A percentile compares a stretch with the other conserved stretches of the same genome.
Conservation (phyloP, 176 grass and related monocot genomes). For the Elaeis guineensis region DNA sequence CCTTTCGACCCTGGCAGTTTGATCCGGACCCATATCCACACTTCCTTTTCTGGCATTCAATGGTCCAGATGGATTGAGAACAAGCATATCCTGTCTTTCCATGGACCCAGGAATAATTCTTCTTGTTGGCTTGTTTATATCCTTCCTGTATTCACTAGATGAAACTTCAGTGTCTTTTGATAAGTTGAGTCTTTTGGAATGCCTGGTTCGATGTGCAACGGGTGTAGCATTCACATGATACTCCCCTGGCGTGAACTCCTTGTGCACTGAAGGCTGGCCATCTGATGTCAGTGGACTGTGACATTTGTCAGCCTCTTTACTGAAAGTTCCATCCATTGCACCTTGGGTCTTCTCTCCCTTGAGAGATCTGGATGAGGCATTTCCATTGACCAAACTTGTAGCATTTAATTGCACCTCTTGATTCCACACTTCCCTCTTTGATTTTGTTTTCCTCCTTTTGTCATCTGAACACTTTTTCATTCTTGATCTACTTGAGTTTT, state of each 20-base stretch:
- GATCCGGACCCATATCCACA: too few relatives aligned
- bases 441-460: constrained; percentile 14
- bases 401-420: constrained; percentile 25
- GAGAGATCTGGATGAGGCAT: constrained; percentile 4
- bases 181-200: constrained; percentile 15
- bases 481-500: constrained; percentile 1
- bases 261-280: constrained; percentile 1
- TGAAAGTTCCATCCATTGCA: too few relatives aligned
- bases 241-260: not conserved
- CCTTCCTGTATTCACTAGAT: not conserved
- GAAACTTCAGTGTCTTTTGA: constrained; percentile 26
- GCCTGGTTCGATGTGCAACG: constrained; percentile 35
- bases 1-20: too few relatives aligned
- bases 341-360: too few relatives aligned
- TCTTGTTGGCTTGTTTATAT: constrained; percentile 20
- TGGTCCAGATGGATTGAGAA: too few relatives aligned
- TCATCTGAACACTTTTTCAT: constrained; percentile 23
- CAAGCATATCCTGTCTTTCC: too few relatives aligned
- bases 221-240: constrained; percentile 25
- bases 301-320: too few relatives aligned
- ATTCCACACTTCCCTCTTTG: constrained; percentile 30
- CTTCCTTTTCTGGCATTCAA: too few relatives aligned
- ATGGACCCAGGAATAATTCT: constrained; percentile 1
- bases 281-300: not conserved
- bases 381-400: constrained; percentile 24